Conservation (phyloP, 495 filamentous ascomycete genomes). For the Halenospora varia region DNA sequence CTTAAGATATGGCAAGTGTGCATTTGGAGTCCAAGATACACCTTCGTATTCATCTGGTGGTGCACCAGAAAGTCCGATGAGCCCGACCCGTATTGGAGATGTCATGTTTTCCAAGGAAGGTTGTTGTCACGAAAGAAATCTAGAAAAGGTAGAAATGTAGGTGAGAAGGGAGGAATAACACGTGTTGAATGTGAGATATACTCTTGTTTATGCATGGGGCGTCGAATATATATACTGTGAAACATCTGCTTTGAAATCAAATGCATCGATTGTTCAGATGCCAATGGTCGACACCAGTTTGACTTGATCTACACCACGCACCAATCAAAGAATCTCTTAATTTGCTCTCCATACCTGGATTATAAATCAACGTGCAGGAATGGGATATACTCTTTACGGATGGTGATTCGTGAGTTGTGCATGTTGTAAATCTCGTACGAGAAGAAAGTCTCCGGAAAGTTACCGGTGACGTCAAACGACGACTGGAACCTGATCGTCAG, state of each 20-base stretch:
- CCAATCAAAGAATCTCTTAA: too few species aligned
- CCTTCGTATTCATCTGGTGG: slow-evolving; percentile 13
- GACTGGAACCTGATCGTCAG: too few species aligned
- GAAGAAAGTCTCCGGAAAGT: background rate
- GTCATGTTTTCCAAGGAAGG: slow-evolving; percentile 28
- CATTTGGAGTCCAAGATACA: slow-evolving; percentile 38
- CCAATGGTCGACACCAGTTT: too few species aligned
- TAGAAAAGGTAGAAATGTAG: background rate
- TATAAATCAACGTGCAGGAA: background rate
- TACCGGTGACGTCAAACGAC: background rate
- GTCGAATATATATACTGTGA: too few species aligned
- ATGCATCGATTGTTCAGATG: too few species aligned
- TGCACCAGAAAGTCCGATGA: slow-evolving; percentile 52
- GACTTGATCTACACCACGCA: too few species aligned
- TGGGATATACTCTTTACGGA: too few species aligned
- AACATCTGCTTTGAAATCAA: too few species aligned
- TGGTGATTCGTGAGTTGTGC: background rate
- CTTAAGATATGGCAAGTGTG: slow-evolving; percentile 51
- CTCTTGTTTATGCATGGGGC: too few species aligned
- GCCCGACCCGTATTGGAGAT: slow-evolving; percentile 48
- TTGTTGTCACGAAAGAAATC: background rate
- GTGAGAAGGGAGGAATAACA: background rate
- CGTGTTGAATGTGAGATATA: too few species aligned
- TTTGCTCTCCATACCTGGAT: too few species aligned
- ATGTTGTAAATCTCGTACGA: background rate